Evolutionary conservation across 1,284 basidiomycete genomes (phyloP), one percentile per base, ranked within the genome.

Genomic region (Rhodotorula sp.): DNA sequence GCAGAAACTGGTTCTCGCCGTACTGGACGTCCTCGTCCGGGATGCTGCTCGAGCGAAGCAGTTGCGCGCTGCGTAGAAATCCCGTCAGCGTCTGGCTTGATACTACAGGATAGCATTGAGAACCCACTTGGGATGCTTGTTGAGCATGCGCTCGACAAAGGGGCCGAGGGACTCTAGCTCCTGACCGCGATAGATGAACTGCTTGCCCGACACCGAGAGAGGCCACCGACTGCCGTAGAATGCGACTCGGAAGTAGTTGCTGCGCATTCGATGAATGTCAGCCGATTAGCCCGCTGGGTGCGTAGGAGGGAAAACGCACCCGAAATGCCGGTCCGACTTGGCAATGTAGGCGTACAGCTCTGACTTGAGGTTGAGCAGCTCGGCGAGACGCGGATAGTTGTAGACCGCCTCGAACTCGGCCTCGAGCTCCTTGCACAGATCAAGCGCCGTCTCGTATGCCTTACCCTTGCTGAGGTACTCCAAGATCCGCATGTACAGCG

Each of bases 401-500:
- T 91, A 97, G 3, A 93, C 94, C 49, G 91, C 85, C 14, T 90
- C 86, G 82, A 97, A 93, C 78, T 96, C 92, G 71, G 85, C 86
- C 17, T 89, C 89, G 17, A 97, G 83, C 77, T 77, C 77, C 82
- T 92, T 91, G 83, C 93, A 97, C 66, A 98, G 91, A 72, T 93
- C 91, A 64, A 97, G 88, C 3, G 93, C 94, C 66, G 88, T 90
- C 82, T 99, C 96, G 88, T 93, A 98, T 7, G 96, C 94, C 79
- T 96, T 93, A 3, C 95, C 96, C 82, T 93, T 92, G 65, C 91
- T 72, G 25, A 83, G 74, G 52, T 81, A 80, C 55, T 82, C 81
- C 19, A 83, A 78, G 52, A 82, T 81, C 41, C 82, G 79, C 78
- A 82, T 78, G 66, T 77, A 78, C 2, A 79, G 72, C 23, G 75